Conservation (phyloP, 768 basidiomycete genomes). For the Boletus vermiculosoides region DNA sequence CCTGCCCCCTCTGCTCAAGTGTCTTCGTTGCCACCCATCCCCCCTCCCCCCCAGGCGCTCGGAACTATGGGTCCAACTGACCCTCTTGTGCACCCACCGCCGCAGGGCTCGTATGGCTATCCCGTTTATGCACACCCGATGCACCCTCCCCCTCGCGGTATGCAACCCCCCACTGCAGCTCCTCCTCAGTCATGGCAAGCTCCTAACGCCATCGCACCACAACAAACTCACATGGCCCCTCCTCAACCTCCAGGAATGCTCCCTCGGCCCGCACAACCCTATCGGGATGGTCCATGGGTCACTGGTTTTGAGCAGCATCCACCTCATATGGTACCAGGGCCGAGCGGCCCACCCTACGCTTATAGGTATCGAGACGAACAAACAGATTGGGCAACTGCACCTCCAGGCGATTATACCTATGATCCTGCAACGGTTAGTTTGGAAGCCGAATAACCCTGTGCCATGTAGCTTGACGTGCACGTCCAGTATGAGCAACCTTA, state of each 20-base stretch:
- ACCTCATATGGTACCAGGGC: constrained; percentile 46
- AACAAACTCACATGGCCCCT: constrained; percentile 59
- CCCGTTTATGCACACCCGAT: constrained; percentile 43
- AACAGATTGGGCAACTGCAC: constrained; percentile 41
- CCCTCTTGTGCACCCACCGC: constrained; percentile 31
- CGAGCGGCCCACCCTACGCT: constrained; percentile 47
- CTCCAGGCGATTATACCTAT: constrained; percentile 51
- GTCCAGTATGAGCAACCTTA: constrained; percentile 56
- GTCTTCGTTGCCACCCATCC: constrained; percentile 26
- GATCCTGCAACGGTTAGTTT: constrained; percentile 47
- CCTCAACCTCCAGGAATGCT: constrained; percentile 46
- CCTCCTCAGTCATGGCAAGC: constrained; percentile 68
- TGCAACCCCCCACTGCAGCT: constrained; percentile 46
- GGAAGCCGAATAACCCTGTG: not conserved
- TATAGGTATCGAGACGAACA: constrained; percentile 68
- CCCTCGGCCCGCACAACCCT: constrained; percentile 43
- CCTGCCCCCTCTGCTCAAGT: constrained; percentile 27
- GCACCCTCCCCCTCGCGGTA: constrained; percentile 36
- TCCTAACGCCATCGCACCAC: constrained; percentile 57
- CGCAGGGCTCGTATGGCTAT: constrained; percentile 30
- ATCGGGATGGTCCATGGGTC: constrained; percentile 57
- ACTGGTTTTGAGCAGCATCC: constrained; percentile 51
- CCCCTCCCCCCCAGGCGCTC: constrained; percentile 28
- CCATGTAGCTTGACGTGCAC: constrained; percentile 7
- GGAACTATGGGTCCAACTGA: constrained; percentile 29